Conservation (phyloP, 1,284 basidiomycete genomes). For the Fomes fomentarius region DNA sequence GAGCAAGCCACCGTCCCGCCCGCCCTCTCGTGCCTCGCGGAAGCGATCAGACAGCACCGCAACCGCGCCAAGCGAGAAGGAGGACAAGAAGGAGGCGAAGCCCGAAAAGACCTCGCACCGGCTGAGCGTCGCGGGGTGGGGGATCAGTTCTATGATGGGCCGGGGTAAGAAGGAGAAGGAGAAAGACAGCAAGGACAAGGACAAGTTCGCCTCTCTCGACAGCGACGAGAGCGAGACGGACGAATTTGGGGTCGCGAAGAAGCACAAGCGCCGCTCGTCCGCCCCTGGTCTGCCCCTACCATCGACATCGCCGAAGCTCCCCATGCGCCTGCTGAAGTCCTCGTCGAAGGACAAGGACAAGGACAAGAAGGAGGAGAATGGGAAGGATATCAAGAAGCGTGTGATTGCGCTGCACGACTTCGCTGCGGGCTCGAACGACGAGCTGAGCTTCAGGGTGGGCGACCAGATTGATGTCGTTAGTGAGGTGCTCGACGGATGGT, state of each 20-base stretch:
- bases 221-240: constrained; percentile 36
- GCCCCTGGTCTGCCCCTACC: constrained; percentile 32
- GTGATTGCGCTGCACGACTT: constrained; percentile 79
- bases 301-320: constrained; percentile 42
- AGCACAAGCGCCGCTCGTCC: constrained; percentile 11
- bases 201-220: constrained; percentile 41
- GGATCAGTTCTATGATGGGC: constrained; percentile 60
- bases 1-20: constrained; percentile 50
- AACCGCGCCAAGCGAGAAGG: constrained; percentile 47
- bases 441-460: constrained; percentile 72
- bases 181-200: constrained; percentile 49
- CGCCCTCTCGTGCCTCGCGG: constrained; percentile 57
- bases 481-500: constrained; percentile 85
- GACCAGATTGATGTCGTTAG: constrained; percentile 75
- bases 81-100: constrained; percentile 38
- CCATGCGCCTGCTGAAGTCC: constrained; percentile 50
- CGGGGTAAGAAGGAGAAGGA: constrained; percentile 58
- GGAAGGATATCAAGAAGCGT: constrained; percentile 40
- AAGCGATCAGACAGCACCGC: constrained; percentile 62
- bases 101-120: constrained; percentile 31
- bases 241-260: constrained; percentile 27
- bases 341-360: constrained; percentile 37
- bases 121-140: constrained; percentile 65
- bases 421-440: constrained; percentile 64
- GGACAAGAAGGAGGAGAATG: constrained; percentile 40